A percentile compares a stretch with the other conserved stretches of the same genome.
phyloP scores from a whole-genome alignment of 2,329 filamentous ascomycete genomes.

The Pseudocercospora pini-densiflorae region DNA sequence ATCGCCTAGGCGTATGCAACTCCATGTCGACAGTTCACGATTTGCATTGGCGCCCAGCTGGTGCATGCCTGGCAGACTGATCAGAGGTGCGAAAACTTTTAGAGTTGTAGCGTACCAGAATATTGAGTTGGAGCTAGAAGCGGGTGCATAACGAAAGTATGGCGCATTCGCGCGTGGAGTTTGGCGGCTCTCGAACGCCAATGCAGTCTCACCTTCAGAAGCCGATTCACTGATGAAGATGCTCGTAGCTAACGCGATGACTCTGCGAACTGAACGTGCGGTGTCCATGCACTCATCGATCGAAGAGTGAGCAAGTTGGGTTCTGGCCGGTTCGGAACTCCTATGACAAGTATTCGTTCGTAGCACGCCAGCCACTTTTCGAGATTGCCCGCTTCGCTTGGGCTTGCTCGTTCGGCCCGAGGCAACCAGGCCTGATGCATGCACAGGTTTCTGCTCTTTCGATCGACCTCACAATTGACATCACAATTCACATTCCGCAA shows the following conservation, averaged over 20 bases:
- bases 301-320: too few relatives aligned
- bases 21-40: not conserved
- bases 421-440: not conserved
- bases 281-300: too few relatives aligned
- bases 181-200: not conserved
- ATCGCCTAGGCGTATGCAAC: not conserved
- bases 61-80: not conserved
- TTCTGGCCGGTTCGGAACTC: not conserved
- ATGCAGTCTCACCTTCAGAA: not conserved
- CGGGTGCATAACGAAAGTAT: conserved; percentile 3
- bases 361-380: not conserved
- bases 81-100: conserved; percentile 6
- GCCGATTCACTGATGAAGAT: too few relatives aligned
- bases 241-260: too few relatives aligned
- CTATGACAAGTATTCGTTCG: not conserved
- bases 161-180: conserved; percentile 4
- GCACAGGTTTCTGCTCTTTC: not conserved
- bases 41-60: not conserved
- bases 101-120: not conserved
- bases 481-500: conserved; percentile 6
- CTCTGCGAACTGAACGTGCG: not conserved
- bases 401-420: not conserved
- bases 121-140: not conserved
- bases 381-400: not conserved
- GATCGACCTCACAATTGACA: not conserved